These are phyloP conservation scores for Zychaea mexicana DNA, from an alignment of 371 early-diverging fungal genomes.

Conservation along the genomic window DNA sequence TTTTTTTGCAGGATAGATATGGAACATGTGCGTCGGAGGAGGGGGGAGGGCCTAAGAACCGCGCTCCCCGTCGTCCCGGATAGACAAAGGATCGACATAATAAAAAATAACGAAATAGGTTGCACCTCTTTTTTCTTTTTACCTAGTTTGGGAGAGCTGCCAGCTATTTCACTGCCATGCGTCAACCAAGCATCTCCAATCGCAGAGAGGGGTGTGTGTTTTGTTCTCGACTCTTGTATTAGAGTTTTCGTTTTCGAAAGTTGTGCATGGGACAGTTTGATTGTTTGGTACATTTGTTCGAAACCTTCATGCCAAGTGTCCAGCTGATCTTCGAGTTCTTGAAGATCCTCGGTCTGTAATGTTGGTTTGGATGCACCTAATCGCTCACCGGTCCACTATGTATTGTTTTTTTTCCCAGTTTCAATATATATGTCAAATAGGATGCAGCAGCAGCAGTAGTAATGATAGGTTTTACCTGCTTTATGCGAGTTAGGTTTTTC, in stretches of 20 bases:
- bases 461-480: constrained; percentile 60
- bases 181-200: constrained; percentile 61
- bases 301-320: constrained; percentile 30
- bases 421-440: background rate
- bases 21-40: no score
- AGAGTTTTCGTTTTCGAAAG: constrained; percentile 52
- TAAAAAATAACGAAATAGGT: no score
- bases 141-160: constrained; percentile 62
- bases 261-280: constrained; percentile 20
- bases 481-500: constrained; percentile 72
- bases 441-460: no score
- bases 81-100: no score
- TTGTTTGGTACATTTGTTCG: constrained; percentile 33
- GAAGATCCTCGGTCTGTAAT: constrained; percentile 44
- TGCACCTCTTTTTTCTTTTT: constrained; percentile 5
- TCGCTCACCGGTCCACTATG: constrained; percentile 51
- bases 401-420: background rate
- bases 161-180: constrained; percentile 58
- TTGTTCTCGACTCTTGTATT: constrained; percentile 57
- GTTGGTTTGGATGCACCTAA: constrained; percentile 43
- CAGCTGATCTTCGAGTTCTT: constrained; percentile 32
- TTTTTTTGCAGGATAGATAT: no score
- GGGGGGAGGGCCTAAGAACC: no score
- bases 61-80: no score
- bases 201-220: constrained; percentile 59